A percentile compares a stretch with the other conserved stretches of the same genome.
phyloP scores from a whole-genome alignment of 768 basidiomycete genomes.

The Xanthoconium stramineum region DNA sequence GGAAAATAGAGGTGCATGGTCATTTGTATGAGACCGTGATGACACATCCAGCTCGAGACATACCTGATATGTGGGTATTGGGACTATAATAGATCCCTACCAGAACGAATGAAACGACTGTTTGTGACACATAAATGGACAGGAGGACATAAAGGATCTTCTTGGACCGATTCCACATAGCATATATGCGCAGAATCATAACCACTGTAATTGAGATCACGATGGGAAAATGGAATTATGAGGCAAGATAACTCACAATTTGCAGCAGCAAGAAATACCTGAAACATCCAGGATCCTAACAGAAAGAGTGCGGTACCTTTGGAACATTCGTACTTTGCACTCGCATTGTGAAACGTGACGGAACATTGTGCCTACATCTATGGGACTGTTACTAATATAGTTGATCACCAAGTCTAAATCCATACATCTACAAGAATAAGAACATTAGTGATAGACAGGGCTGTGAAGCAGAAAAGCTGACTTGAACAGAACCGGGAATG shows the following conservation, averaged over 20 bases:
- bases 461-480: background rate
- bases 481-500: background rate
- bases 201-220: background rate
- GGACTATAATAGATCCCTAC: background rate
- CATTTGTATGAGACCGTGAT: background rate
- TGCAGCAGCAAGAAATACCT: background rate
- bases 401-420: background rate
- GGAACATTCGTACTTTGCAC: background rate
- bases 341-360: background rate
- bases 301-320: background rate
- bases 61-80: background rate
- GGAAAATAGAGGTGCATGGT: background rate
- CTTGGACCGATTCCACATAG: slow-evolving; percentile 1
- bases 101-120: background rate
- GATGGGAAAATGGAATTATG: background rate
- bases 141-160: background rate
- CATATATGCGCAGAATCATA: background rate
- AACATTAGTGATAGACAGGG: background rate
- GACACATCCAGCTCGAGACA: background rate
- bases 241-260: background rate
- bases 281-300: background rate
- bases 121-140: background rate
- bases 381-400: background rate
- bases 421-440: background rate
- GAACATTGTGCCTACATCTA: background rate